Base-by-base conservation (phyloP, 148 eudicot genomes). In the Tetragonia tetragonoides region DNA sequence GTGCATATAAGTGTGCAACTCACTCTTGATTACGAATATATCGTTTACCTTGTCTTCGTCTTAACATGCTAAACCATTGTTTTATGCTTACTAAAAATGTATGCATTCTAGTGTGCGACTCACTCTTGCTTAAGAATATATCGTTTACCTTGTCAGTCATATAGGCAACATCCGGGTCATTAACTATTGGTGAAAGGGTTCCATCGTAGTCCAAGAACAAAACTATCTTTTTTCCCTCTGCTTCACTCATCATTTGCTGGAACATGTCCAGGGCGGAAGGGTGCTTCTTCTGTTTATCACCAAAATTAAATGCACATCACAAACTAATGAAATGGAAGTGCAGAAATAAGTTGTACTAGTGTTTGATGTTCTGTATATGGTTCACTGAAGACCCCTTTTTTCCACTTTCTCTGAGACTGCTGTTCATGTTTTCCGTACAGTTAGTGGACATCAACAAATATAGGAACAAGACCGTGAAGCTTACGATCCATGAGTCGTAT, bases 181-280 rank as follows among this genome's bases (percentile, higher is more conserved):
- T 84, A 39, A 87, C 90, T 9, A 87, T 87, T 34, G 87, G 83
- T 3, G 90, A 87, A 37, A 87, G 88, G 3, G 90, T 87, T 57
- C 90, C 90, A 79, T 87, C 90, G 72, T 87, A 87, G 77, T 88
- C 90, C 65, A 86, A 72, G 59, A 88, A 88, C 64, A 88, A 75
- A 38, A 76, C 88, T 21, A 88, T 82, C 70, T 77, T 80, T 63
- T 77, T 86, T 37, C 84, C 88, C 47, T 80, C 79, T 11, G 88
- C 81, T 38, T 71, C 73, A 41, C 70, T 75, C 83, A 80, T 84
- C 82, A 88, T 82, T 42, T 82, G 42, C 74, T 82, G 72, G 68
- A 88, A 86, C 28, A 49, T 73, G 9, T 77, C 86, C 73, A 88
- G 57, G 2, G 90, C 87, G n/a, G 88, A 88, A 62, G 90, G 88